Evolutionary conservation across 1,284 basidiomycete genomes (phyloP).

Genomic region (Papiliotrema terrestris): DNA sequence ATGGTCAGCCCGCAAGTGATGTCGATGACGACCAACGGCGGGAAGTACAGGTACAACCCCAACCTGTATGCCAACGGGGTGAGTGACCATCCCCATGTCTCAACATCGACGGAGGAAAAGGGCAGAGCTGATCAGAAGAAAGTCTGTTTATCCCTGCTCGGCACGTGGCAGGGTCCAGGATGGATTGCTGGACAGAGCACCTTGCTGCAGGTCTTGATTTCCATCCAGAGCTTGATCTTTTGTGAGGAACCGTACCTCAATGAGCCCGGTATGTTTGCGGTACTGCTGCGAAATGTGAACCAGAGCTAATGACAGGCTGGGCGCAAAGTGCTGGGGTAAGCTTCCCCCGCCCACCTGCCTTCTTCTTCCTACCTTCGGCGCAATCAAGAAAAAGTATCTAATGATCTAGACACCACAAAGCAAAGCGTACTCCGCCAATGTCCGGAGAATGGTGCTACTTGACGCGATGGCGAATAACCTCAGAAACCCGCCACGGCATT

Average conservation of each 20-base stretch:
- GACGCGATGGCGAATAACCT: conserved; percentile 73
- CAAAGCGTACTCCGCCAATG: conserved; percentile 61
- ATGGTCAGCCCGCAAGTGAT: conserved; percentile 57
- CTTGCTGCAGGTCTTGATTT: conserved; percentile 71
- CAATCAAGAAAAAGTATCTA: too few species aligned
- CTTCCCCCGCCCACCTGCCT: too few species aligned
- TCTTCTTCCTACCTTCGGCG: too few species aligned
- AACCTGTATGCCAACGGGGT: conserved; percentile 74
- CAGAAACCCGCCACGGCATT: conserved; percentile 61
- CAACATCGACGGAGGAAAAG: conserved; percentile 48
- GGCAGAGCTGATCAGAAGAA: conserved; percentile 56
- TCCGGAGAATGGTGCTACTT: conserved; percentile 79
- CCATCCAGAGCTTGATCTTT: conserved; percentile 90
- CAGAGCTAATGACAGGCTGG: conserved; percentile 26
- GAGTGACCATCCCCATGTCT: conserved; percentile 29
- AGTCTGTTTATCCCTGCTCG: conserved; percentile 84
- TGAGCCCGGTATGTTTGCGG: conserved; percentile 61
- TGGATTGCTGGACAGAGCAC: conserved; percentile 84
- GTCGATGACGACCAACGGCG: conserved; percentile 88
- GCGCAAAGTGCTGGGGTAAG: conserved; percentile 69
- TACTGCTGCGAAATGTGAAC: too few species aligned
- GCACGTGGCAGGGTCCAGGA: conserved; percentile 83
- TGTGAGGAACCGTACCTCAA: conserved; percentile 85
- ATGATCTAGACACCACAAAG: conserved; percentile 54
- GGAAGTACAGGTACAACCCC: conserved; percentile 83